These are phyloP conservation scores for Noccaea caerulescens DNA, from an alignment of 345 rosid species.

Conservation along the genomic window DNA sequence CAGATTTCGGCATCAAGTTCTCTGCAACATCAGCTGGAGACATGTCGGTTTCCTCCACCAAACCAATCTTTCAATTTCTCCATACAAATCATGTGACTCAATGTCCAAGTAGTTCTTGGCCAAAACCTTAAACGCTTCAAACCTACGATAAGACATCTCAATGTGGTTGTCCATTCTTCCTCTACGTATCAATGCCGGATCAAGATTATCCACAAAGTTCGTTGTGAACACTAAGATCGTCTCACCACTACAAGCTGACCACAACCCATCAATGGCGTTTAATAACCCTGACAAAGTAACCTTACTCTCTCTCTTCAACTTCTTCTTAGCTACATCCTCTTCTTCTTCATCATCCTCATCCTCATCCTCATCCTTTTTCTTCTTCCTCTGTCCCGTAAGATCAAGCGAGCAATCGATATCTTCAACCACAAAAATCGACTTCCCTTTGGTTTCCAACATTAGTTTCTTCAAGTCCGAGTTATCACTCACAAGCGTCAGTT, in stretches of 20 bases:
- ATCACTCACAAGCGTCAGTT: slow-evolving; percentile 57
- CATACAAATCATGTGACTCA: slow-evolving; percentile 42
- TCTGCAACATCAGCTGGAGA: slow-evolving; percentile 54
- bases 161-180: slow-evolving; percentile 60
- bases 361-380: slow-evolving; percentile 5
- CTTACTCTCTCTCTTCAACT: slow-evolving; percentile 31
- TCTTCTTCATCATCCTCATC: not conserved
- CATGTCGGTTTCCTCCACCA: slow-evolving; percentile 31
- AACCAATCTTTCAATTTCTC: slow-evolving; percentile 24
- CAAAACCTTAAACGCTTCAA: slow-evolving; percentile 50
- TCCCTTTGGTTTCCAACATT: slow-evolving; percentile 51
- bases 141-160: slow-evolving; percentile 49
- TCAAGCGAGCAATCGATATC: slow-evolving; percentile 45
- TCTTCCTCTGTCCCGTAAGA: slow-evolving; percentile 28
- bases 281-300: slow-evolving; percentile 55
- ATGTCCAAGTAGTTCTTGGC: slow-evolving; percentile 50
- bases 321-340: slow-evolving; percentile 29
- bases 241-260: slow-evolving; percentile 56
- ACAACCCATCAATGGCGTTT: slow-evolving; percentile 55
- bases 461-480: slow-evolving; percentile 60
- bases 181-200: slow-evolving; percentile 50
- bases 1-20: slow-evolving; percentile 48
- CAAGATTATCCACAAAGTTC: slow-evolving; percentile 49
- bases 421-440: slow-evolving; percentile 65
- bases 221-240: slow-evolving; percentile 53